Conservation (phyloP, 2,329 filamentous ascomycete genomes). For the Colletotrichum eremochloae region DNA sequence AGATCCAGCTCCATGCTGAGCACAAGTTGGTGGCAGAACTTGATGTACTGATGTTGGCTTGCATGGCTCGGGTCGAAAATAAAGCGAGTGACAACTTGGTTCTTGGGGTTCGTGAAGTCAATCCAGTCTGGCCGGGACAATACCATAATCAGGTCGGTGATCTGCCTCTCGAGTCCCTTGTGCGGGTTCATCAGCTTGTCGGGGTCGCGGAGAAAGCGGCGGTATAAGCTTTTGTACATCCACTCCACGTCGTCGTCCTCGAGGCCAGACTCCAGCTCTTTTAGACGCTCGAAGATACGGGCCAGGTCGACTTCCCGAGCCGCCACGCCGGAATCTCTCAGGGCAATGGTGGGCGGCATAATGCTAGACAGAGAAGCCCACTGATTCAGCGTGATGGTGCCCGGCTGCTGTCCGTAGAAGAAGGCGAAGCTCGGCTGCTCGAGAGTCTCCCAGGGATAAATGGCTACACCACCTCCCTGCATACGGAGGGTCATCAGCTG, state of each 20-base stretch:
- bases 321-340: constrained; percentile 69
- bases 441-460: constrained; percentile 76
- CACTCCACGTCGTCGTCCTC: constrained; percentile 70
- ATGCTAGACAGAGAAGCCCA: constrained; percentile 73
- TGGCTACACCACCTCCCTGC: constrained; percentile 56
- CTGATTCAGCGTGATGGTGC: constrained; percentile 79
- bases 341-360: constrained; percentile 66
- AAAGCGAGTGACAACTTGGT: constrained; percentile 81
- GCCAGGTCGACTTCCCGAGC: constrained; percentile 73
- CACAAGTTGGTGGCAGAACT: constrained; percentile 83
- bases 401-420: constrained; percentile 74
- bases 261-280: constrained; percentile 68
- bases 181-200: constrained; percentile 72
- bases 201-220: constrained; percentile 75
- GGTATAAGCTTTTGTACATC: constrained; percentile 75
- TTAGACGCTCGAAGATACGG: constrained; percentile 70
- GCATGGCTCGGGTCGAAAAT: constrained; percentile 72
- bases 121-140: constrained; percentile 79
- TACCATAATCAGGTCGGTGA: constrained; percentile 78
- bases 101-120: constrained; percentile 77
- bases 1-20: constrained; percentile 79
- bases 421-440: constrained; percentile 82
- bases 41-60: constrained; percentile 70
- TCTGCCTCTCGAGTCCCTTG: constrained; percentile 76
- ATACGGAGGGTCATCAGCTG: constrained; percentile 70